Conservation (phyloP, 2,329 filamentous ascomycete species). For the Botrytis galanthina region DNA sequence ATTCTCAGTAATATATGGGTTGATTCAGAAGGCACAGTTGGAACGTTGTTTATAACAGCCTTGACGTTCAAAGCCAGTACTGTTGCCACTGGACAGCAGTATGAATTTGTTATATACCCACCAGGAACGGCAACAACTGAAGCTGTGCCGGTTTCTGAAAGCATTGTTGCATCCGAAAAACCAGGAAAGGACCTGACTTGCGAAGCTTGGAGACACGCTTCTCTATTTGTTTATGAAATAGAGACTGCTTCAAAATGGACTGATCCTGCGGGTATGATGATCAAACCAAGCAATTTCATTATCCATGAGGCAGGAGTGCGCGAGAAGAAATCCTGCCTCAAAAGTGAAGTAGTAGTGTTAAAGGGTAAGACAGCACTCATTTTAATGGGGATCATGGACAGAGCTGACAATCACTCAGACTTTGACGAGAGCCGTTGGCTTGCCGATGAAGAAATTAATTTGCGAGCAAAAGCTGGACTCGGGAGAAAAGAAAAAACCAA, state of each 20-base stretch:
- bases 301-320: neutral
- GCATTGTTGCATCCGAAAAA: neutral
- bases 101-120: neutral
- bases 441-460: neutral
- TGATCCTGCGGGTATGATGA: neutral
- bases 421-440: neutral
- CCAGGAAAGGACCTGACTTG: neutral
- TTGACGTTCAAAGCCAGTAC: conserved; percentile 9
- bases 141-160: neutral
- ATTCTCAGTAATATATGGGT: neutral
- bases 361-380: neutral
- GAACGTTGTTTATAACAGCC: neutral
- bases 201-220: neutral
- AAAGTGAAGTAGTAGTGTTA: neutral
- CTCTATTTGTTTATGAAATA: conserved; percentile 7
- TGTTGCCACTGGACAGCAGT: neutral
- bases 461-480: neutral
- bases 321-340: neutral
- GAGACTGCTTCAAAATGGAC: neutral
- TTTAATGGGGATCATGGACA: neutral
- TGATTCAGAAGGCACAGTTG: neutral
- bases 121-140: neutral
- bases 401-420: neutral
- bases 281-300: neutral
- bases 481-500: neutral